phyloP scores from a whole-genome alignment of 306 rosid genomes.

The Glycine soja region DNA sequence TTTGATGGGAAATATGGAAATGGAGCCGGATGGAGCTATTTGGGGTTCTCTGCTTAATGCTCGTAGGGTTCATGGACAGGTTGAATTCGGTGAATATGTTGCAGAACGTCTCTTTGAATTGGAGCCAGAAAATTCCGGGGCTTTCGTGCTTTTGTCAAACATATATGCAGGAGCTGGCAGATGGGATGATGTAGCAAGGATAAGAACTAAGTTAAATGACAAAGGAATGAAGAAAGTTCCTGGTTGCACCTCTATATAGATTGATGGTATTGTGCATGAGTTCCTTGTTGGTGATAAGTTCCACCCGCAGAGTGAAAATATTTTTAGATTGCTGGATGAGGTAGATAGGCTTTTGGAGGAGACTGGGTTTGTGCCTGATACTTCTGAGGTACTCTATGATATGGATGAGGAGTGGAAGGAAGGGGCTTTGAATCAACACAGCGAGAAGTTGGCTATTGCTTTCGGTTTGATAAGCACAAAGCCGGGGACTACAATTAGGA shows the following conservation, averaged over 20 bases:
- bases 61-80: slow-evolving; percentile 66
- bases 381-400: slow-evolving; percentile 82
- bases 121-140: slow-evolving; percentile 78
- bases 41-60: slow-evolving; percentile 93
- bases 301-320: slow-evolving; percentile 63
- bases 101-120: slow-evolving; percentile 69
- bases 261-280: slow-evolving; percentile 82
- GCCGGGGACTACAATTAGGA: slow-evolving; percentile 74
- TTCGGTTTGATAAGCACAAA: slow-evolving; percentile 85
- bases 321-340: slow-evolving; percentile 70
- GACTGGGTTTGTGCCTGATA: slow-evolving; percentile 72
- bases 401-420: slow-evolving; percentile 90
- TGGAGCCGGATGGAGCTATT: slow-evolving; percentile 85
- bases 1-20: slow-evolving; percentile 67
- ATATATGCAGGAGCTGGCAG: slow-evolving; percentile 81
- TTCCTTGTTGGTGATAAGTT: slow-evolving; percentile 82
- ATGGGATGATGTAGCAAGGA: slow-evolving; percentile 87
- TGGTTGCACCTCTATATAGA: slow-evolving; percentile 81
- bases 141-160: slow-evolving; percentile 78
- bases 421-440: slow-evolving; percentile 82
- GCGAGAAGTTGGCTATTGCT: slow-evolving; percentile 88
- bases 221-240: slow-evolving; percentile 91
- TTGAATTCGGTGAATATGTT: slow-evolving; percentile 69
- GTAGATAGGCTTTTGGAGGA: slow-evolving; percentile 65
- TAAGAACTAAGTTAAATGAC: slow-evolving; percentile 74